Conservation (phyloP, 1,139 yeast genomes). For the Lodderomyces theae region DNA sequence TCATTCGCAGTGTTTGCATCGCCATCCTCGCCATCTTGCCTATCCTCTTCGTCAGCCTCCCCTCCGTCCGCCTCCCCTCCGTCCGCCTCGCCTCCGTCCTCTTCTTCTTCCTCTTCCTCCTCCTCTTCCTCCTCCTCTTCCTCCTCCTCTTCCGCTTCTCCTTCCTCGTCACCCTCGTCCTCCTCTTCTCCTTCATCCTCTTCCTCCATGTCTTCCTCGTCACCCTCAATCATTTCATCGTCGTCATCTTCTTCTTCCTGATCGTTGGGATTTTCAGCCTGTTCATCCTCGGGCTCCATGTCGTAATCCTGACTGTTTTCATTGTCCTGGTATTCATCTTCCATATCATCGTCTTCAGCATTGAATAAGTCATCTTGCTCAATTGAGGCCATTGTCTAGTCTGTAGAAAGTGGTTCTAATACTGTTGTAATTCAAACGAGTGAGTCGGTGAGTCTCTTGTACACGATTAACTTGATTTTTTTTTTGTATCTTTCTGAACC, state of each 20-base stretch:
- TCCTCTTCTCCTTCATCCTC: constrained; percentile 22
- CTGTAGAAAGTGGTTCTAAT: not conserved
- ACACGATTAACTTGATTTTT: not conserved
- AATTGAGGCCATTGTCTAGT: constrained; percentile 16
- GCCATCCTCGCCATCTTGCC: too few species aligned
- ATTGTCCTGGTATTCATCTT: constrained; percentile 19
- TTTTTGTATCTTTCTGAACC: not conserved
- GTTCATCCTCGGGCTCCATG: constrained; percentile 22
- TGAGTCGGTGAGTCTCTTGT: not conserved
- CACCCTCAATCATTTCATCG: constrained; percentile 29
- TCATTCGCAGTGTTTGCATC: too few species aligned
- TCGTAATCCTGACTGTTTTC: constrained; percentile 20
- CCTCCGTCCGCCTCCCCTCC: constrained; percentile 21
- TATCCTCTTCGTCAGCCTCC: constrained; percentile 23
- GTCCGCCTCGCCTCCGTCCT: constrained; percentile 18
- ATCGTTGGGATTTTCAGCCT: constrained; percentile 7
- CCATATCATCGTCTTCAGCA: constrained; percentile 22
- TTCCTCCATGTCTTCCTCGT: constrained; percentile 20
- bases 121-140: constrained; percentile 24
- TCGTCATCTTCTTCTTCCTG: constrained; percentile 23
- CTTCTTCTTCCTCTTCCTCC: constrained; percentile 20
- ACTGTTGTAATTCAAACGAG: not conserved
- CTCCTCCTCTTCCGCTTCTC: constrained; percentile 27
- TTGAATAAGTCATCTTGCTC: constrained; percentile 27
- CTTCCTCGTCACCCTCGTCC: constrained; percentile 23